Evolutionary conservation across 2,329 filamentous ascomycete species (phyloP), one percentile per base, ranked within the genome.

Genomic region (Verticillium alfalfae): DNA sequence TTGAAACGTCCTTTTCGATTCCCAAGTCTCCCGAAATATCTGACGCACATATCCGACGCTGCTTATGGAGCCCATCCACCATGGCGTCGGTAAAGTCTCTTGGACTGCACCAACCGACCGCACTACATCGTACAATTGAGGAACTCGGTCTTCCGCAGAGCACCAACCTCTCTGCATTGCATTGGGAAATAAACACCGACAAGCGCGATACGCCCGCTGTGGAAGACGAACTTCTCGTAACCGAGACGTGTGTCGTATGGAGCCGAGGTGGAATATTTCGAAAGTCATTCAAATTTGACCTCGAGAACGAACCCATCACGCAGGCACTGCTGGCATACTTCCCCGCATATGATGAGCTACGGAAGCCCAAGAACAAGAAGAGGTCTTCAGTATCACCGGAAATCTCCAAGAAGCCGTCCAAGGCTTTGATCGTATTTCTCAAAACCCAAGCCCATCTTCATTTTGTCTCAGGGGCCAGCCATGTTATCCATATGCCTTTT

Each of bases 1-100:
- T 31, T 31, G 26, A 31, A 5, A 31, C 26, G 26, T 31, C 4
- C 26, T 31, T 31, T 31, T 31, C 26, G 26, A 31, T 31, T 4
- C 26, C 26, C 26, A 31, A 31, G 26, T 3, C 26, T 31, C 26
- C 26, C 5, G 26, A 31, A 31, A 5, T 31, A 31, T 31, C 26
- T 31, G 26, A 31, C 26, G 26, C 26, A 5, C 26, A 31, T 31
- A 31, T 31, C 26, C 26, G 26, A n/a, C 13, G 31, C 31, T 39
- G 45, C 60, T 41, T 49, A 70, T 70, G 69, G 68, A 67, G 63
- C 39, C 38, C 66, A 61, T 60, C 58, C 68, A 70, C 67, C 59
- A 99, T 99, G 96, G 94, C 94, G 68, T 88, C 90, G 72, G 87
- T 97, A 77, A 91, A 87, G 75, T 97, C 94, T 66, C 85, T 97